Evolutionary conservation across 2,329 filamentous ascomycete genomes (phyloP).

Genomic region (Exophiala sp.): DNA sequence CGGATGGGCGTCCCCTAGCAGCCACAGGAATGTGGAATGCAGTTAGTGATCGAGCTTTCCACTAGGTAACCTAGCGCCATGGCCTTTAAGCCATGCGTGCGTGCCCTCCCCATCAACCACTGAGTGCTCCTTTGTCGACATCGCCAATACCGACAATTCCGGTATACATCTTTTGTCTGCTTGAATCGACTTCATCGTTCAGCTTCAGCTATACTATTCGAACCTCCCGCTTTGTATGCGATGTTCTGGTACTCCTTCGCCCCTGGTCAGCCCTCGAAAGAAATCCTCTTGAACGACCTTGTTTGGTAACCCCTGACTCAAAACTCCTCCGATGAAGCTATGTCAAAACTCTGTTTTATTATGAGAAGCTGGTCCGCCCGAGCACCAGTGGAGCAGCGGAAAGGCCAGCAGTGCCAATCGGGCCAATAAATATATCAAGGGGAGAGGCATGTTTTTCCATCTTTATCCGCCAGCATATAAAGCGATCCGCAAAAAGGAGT

Average conservation of each 20-base stretch:
- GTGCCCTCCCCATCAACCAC: not conserved
- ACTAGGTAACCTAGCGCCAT: conserved; percentile 1
- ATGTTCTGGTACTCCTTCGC: not conserved
- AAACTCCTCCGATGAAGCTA: not conserved
- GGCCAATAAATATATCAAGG: too few relatives aligned
- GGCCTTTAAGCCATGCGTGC: not conserved
- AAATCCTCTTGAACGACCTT: not conserved
- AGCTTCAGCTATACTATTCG: too few relatives aligned
- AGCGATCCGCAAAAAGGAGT: not conserved
- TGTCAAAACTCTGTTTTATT: conserved; percentile 9
- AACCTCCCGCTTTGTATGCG: too few relatives aligned
- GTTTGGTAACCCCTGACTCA: too few relatives aligned
- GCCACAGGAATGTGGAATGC: conserved; percentile 13
- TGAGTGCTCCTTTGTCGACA: not conserved
- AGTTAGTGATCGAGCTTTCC: conserved; percentile 5
- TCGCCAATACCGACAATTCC: conserved; percentile 12
- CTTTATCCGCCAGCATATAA: conserved; percentile 6
- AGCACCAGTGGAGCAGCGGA: too few relatives aligned
- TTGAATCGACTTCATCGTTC: too few relatives aligned
- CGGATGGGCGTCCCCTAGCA: not conserved
- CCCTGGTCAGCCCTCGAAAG: not conserved
- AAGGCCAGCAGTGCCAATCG: too few relatives aligned
- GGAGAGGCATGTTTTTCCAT: not conserved
- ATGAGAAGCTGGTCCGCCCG: too few relatives aligned
- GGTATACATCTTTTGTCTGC: not conserved